phyloP scores from a whole-genome alignment of 169 alveolate genomes.

The Cryptosporidium viatorum region DNA sequence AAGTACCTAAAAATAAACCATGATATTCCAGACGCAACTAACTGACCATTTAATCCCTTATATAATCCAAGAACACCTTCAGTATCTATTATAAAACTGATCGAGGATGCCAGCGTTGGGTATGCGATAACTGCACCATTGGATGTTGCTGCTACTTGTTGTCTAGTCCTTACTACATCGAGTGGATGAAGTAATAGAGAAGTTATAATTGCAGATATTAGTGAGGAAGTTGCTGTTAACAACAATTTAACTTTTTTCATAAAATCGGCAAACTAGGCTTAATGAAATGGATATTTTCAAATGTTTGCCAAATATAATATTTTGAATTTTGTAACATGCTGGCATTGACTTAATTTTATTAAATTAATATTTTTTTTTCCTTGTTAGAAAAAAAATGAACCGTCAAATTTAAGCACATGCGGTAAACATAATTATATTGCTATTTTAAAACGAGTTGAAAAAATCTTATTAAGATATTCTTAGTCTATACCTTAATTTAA shows the following conservation, averaged over 20 bases:
- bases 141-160: conserved; percentile 58
- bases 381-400: conserved; percentile 2
- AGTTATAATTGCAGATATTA: conserved; percentile 46
- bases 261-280: not conserved
- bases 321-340: not conserved
- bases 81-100: conserved; percentile 8
- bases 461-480: not conserved
- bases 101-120: conserved; percentile 15
- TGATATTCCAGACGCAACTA: conserved; percentile 60
- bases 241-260: conserved; percentile 21
- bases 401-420: not conserved
- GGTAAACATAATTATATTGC: not conserved
- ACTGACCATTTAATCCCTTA: conserved; percentile 36
- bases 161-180: conserved; percentile 68
- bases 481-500: too few species aligned
- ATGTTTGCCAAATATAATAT: not conserved
- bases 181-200: conserved; percentile 52
- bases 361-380: not conserved
- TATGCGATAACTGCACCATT: conserved; percentile 61
- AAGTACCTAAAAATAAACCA: conserved; percentile 66
- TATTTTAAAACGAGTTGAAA: not conserved
- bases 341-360: not conserved
- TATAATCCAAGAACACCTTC: conserved; percentile 52
- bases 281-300: not conserved
- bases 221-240: conserved; percentile 32